These are phyloP conservation scores for Pedinophyceae sp. DNA, from an alignment of 139 green algal genomes.

Conservation along the genomic window DNA sequence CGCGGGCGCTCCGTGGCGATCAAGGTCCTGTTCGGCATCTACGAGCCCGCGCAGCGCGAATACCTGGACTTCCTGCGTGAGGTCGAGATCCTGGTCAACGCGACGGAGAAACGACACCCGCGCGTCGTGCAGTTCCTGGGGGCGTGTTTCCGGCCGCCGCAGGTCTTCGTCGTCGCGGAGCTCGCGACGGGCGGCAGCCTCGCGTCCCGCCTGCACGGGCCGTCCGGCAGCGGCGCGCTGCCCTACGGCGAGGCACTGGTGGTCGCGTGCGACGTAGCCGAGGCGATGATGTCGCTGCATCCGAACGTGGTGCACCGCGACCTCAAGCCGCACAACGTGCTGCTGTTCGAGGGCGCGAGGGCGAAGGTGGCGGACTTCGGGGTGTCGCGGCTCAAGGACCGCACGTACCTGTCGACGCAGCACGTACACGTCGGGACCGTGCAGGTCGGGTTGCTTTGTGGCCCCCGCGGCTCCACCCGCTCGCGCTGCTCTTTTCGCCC, in stretches of 20 bases:
- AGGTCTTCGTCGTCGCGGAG: conserved; percentile 12
- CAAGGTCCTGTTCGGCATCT: background rate
- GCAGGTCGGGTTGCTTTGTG: background rate
- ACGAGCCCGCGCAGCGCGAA: background rate
- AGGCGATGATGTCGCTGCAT: conserved; percentile 17
- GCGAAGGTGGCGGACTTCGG: conserved; percentile 76
- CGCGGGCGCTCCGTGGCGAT: background rate
- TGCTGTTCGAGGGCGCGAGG: conserved; percentile 4
- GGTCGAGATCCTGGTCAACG: conserved; percentile 6
- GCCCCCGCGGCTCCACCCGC: background rate
- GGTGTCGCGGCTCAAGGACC: conserved; percentile 42
- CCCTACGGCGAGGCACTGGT: conserved; percentile 4
- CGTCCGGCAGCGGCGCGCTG: background rate
- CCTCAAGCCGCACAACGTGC: conserved; percentile 26
- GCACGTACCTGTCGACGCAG: conserved; percentile 36
- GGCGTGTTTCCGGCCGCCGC: background rate
- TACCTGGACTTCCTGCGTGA: conserved; percentile 3
- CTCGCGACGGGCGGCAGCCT: background rate
- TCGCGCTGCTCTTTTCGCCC: too few species aligned
- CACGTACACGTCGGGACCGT: conserved; percentile 16
- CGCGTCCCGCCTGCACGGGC: background rate
- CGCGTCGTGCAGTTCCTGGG: conserved; percentile 14
- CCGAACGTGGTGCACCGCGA: conserved; percentile 22
- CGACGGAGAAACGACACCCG: conserved; percentile 12
- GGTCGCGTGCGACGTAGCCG: conserved; percentile 11